Evolutionary conservation across 345 rosid genomes (phyloP), one percentile per base, ranked within the genome.

Genomic region (Pseudoturritis turrita): DNA sequence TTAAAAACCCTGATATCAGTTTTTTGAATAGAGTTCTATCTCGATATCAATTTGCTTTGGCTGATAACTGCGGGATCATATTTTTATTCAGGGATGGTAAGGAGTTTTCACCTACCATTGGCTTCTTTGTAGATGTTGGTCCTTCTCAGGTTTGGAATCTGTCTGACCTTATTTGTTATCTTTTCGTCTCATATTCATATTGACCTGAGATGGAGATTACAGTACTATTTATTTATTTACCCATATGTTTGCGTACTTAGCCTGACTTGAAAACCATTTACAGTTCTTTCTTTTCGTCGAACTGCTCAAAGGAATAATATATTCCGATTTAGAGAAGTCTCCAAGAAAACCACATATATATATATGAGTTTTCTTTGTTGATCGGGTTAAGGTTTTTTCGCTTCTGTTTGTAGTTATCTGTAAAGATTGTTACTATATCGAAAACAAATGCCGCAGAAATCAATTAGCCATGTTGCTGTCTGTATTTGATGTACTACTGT

Each of bases 71-170:
- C 1, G 22, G 18, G n/a, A n/a, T n/a, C n/a, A n/a, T n/a, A 45
- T 0, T 65, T 29, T 72, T 52, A 78, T 79, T 57, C 83, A 94
- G 97, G 80, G 90, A 87, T 77, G 90, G 96, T 61, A 88, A 81
- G 70, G 96, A 89, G 69, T 94, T 88, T 81, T 86, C 97, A 3
- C 98, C 97, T 9, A 77, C 90, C 40, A 76, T 77, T 49, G 96
- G 96, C 76, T 89, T 88, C 81, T 94, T 89, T 62, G 26, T 91
- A 28, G 80, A 91, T 74, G 88, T 73, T 72, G 80, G 46, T 43
- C 80, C 79, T 1, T 87, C 91, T 17, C 89, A 88, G 97, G 98
- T 89, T 68, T 13, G 64, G 15, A 39, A 58, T 51, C 10, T 6
- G 3, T 21, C 61, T 65, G n/a, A n/a, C 21, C 31, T 44, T 12